A percentile compares a stretch with the other conserved stretches of the same genome.
These are phyloP conservation scores for Glarea lozoyensis DNA, from an alignment of 495 filamentous ascomycete genomes.

Conservation along the genomic window DNA sequence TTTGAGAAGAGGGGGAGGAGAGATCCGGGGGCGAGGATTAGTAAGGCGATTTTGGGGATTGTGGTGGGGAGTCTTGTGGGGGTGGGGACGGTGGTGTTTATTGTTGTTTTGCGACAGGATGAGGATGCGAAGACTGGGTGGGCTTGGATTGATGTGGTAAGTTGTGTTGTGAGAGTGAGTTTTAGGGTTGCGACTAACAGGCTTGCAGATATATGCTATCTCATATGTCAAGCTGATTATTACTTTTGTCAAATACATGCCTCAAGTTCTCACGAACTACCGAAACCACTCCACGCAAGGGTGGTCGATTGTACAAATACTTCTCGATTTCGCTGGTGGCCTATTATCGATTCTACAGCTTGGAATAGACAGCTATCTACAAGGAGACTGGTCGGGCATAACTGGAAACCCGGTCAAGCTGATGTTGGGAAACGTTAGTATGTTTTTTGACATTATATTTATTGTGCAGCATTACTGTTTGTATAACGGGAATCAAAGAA, in stretches of 20 bases:
- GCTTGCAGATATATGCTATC: slow-evolving; percentile 60
- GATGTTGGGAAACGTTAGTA: slow-evolving; percentile 68
- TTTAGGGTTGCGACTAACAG: no score
- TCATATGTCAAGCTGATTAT: slow-evolving; percentile 85
- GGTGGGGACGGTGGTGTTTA: slow-evolving; percentile 43
- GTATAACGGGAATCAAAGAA: slow-evolving; percentile 36
- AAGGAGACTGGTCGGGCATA: slow-evolving; percentile 81
- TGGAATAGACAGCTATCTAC: slow-evolving; percentile 72
- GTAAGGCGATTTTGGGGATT: slow-evolving; percentile 55
- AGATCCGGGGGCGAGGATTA: slow-evolving; percentile 33
- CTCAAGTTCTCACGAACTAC: slow-evolving; percentile 78
- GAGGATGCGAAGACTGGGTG: slow-evolving; percentile 45
- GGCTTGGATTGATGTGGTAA: slow-evolving; percentile 76
- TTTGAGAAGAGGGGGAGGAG: slow-evolving; percentile 48
- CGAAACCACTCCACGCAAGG: slow-evolving; percentile 72
- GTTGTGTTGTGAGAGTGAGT: slow-evolving; percentile 23
- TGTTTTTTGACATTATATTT: slow-evolving; percentile 82
- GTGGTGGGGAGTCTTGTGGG: slow-evolving; percentile 55
- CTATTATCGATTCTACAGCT: slow-evolving; percentile 77
- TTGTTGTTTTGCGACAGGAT: slow-evolving; percentile 45
- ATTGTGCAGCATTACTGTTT: slow-evolving; percentile 80
- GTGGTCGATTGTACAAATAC: slow-evolving; percentile 78
- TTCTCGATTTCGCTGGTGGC: slow-evolving; percentile 78
- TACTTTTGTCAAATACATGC: slow-evolving; percentile 84
- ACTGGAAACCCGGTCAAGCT: slow-evolving; percentile 91